Evolutionary conservation across 805 yeast genomes (phyloP).

Genomic region (Trichomonascus vanleenenianus): DNA sequence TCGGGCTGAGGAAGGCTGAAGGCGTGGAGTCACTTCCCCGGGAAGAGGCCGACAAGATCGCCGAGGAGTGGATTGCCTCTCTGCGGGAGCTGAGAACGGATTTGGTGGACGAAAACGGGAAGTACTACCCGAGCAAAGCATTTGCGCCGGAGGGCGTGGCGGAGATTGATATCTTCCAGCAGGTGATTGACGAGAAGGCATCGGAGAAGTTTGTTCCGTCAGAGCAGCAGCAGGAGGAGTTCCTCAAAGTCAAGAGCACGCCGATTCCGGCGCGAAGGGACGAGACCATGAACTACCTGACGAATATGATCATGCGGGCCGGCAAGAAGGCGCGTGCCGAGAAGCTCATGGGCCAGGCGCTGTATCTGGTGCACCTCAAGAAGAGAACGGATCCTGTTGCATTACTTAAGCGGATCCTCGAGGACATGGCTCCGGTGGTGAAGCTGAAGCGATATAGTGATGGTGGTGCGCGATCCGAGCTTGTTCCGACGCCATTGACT

Average conservation of each 20-base stretch:
- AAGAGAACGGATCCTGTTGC: constrained; percentile 74
- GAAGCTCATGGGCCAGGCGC: constrained; percentile 62
- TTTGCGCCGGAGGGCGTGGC: constrained; percentile 35
- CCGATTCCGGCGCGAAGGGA: constrained; percentile 58
- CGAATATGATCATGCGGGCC: constrained; percentile 84
- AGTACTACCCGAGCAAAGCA: constrained; percentile 32
- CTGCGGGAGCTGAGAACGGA: constrained; percentile 33
- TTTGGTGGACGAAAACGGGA: constrained; percentile 28
- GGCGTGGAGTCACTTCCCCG: constrained; percentile 8
- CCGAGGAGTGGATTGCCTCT: constrained; percentile 37
- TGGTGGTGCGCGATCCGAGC: constrained; percentile 75
- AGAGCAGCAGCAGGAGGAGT: constrained; percentile 54
- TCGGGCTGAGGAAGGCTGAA: constrained; percentile 10
- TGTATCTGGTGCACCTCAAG: constrained; percentile 68
- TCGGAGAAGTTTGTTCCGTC: constrained; percentile 36
- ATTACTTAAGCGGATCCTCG: constrained; percentile 65
- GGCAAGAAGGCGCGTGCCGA: constrained; percentile 83
- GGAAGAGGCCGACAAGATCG: constrained; percentile 31
- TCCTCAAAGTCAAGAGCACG: constrained; percentile 39
- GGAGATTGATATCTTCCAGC: constrained; percentile 29
- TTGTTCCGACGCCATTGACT: constrained; percentile 76
- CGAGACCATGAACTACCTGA: constrained; percentile 67
- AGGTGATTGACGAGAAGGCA: constrained; percentile 19
- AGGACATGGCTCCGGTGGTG: constrained; percentile 78
- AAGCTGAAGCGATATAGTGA: constrained; percentile 68